Conservation (phyloP, 192 early-diverging fungal species). For the Mortierella antarctica region DNA sequence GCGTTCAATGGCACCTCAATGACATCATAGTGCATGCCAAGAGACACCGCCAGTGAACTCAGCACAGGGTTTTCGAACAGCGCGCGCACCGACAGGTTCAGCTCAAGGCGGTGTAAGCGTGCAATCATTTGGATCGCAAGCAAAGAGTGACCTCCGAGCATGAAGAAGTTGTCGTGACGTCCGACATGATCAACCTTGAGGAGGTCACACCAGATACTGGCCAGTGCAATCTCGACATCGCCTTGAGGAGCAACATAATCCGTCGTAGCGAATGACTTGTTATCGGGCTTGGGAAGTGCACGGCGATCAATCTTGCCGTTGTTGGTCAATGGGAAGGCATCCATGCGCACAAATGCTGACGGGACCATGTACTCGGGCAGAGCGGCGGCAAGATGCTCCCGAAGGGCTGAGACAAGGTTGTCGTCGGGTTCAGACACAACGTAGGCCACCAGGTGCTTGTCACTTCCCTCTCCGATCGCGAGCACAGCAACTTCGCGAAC, state of each 20-base stretch:
- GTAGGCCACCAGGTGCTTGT: constrained; percentile 68
- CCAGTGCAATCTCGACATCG: neutral
- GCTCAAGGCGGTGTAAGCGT: neutral
- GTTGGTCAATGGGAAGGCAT: constrained; percentile 17
- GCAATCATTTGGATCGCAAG: neutral
- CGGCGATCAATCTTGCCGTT: constrained; percentile 39
- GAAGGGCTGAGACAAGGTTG: neutral
- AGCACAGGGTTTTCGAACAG: neutral
- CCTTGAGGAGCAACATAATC: constrained; percentile 9
- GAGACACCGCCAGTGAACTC: neutral
- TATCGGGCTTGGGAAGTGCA: constrained; percentile 20
- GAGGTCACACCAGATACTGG: neutral
- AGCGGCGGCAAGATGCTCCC: neutral
- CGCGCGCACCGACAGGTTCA: neutral
- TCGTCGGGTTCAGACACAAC: constrained; percentile 11
- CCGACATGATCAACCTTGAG: neutral
- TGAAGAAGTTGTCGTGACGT: constrained; percentile 9
- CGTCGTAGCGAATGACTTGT: neutral
- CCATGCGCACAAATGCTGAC: constrained; percentile 14
- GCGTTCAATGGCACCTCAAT: neutral
- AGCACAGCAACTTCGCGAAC: constrained; percentile 35
- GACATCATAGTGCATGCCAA: neutral
- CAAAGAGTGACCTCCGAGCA: constrained; percentile 12
- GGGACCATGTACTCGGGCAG: constrained; percentile 74
- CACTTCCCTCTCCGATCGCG: constrained; percentile 51